Conservation (phyloP, 106 monocot species). For the Acanthochlamys bracteata region DNA sequence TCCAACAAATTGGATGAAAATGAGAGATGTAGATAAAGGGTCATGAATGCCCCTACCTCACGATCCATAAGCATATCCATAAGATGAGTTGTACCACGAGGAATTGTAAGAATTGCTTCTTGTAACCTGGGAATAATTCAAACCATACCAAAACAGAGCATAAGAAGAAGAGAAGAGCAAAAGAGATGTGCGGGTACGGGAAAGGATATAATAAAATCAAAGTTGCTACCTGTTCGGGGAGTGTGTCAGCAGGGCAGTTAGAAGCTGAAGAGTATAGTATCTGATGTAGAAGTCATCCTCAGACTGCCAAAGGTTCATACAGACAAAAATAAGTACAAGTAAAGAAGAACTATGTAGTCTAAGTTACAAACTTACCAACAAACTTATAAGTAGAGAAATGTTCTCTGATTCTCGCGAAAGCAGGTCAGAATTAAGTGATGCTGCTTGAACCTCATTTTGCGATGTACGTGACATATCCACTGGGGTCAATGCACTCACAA, state of each 20-base stretch:
- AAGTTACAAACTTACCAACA: constrained; percentile 57
- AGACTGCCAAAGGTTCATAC: constrained; percentile 36
- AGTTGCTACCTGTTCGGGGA: constrained; percentile 65
- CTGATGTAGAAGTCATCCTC: constrained; percentile 96
- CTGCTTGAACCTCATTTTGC: constrained; percentile 80
- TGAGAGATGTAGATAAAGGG: no score
- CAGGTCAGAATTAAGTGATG: constrained; percentile 79
- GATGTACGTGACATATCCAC: constrained; percentile 42
- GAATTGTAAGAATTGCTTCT: constrained; percentile 88
- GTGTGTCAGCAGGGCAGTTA: constrained; percentile 90
- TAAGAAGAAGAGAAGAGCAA: background rate
- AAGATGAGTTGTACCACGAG: constrained; percentile 85
- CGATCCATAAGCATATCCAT: constrained; percentile 99
- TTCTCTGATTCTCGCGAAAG: constrained; percentile 89
- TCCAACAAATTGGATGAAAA: no score
- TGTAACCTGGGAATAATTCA: constrained; percentile 60
- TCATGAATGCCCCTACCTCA: constrained; percentile 44
- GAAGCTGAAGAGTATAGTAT: constrained; percentile 98
- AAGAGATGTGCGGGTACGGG: background rate
- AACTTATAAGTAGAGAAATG: constrained; percentile 85
- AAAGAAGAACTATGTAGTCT: background rate
- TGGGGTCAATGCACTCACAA: constrained; percentile 87
- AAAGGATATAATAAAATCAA: background rate
- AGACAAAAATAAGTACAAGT: background rate
- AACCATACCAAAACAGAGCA: background rate